Evolutionary conservation across 2,329 filamentous ascomycete species (phyloP).

Genomic region (Monosporascus sp.): DNA sequence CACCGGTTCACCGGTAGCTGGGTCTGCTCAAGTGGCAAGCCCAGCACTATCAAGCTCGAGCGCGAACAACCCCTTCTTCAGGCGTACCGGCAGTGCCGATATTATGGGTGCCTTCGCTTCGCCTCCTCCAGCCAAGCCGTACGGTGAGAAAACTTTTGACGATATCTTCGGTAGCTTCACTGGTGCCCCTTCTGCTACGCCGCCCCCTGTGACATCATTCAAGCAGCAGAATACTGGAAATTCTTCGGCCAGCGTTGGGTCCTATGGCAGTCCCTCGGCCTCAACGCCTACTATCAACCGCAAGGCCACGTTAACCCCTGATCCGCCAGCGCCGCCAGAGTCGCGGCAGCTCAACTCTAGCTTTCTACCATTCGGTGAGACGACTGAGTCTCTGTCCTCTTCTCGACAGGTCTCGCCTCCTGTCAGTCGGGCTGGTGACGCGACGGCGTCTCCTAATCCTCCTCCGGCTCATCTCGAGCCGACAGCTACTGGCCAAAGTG

Average conservation of each 20-base stretch:
- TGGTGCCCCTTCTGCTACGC: constrained; percentile 36
- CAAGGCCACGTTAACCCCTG: constrained; percentile 52
- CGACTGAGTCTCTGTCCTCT: constrained; percentile 66
- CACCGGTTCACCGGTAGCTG: constrained; percentile 42
- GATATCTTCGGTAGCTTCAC: constrained; percentile 75
- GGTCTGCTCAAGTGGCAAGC: constrained; percentile 55
- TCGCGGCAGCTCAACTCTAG: constrained; percentile 74
- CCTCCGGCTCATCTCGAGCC: constrained; percentile 35
- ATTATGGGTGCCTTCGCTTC: constrained; percentile 51
- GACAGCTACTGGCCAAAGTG: constrained; percentile 30
- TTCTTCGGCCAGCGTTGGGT: constrained; percentile 48
- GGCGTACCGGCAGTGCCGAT: constrained; percentile 59
- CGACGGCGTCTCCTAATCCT: constrained; percentile 22
- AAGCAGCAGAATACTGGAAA: constrained; percentile 55
- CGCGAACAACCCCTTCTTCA: constrained; percentile 94
- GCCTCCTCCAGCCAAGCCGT: constrained; percentile 38
- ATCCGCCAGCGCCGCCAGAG: constrained; percentile 62
- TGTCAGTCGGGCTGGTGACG: constrained; percentile 53
- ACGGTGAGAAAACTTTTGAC: constrained; percentile 70
- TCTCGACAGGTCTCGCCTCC: constrained; percentile 76
- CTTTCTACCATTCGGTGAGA: constrained; percentile 65
- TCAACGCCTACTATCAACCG: constrained; percentile 60
- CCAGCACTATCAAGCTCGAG: constrained; percentile 65
- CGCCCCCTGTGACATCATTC: constrained; percentile 53
- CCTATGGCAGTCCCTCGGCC: constrained; percentile 50